Percentiles rank a stretch among this genome's conserved stretches.
These are phyloP conservation scores for Salvia sclarea DNA, from an alignment of 305 asterid genomes.

Conservation along the genomic window DNA sequence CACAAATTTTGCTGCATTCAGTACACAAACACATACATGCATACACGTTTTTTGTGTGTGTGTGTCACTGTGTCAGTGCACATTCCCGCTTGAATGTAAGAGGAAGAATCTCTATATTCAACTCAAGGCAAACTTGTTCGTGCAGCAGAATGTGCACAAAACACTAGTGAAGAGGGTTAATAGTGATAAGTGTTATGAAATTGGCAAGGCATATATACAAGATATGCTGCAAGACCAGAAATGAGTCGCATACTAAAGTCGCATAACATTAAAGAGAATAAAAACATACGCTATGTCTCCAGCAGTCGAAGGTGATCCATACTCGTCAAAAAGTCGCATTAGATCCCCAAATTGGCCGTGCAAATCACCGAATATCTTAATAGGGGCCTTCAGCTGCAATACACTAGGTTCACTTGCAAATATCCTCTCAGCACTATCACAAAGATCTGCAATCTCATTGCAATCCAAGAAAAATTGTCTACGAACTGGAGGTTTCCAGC, in stretches of 20 bases:
- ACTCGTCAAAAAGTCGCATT: conserved; percentile 98
- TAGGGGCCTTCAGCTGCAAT: conserved; percentile 94
- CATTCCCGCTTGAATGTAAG: not conserved
- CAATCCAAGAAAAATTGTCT: conserved; percentile 97
- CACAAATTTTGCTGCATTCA: not conserved
- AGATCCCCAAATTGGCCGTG: conserved; percentile 99
- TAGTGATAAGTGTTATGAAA: not conserved
- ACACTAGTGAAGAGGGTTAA: not conserved
- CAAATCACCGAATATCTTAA: conserved; percentile 97
- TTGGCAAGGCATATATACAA: not conserved
- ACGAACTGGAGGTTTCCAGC: conserved; percentile 99
- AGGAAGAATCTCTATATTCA: not conserved
- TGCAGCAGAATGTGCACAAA: too few relatives aligned
- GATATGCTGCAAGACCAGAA: conserved; percentile 15
- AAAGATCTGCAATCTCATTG: conserved; percentile 99
- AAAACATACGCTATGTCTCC: conserved; percentile 95
- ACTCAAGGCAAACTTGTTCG: not conserved
- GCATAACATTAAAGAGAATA: not conserved
- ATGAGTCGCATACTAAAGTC: conserved; percentile 13
- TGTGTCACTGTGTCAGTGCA: not conserved
- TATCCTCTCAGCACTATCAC: conserved; percentile 95
- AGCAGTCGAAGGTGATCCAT: conserved; percentile 99
- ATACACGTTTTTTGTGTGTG: not conserved
- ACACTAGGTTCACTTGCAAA: conserved; percentile 95
- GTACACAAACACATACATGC: not conserved